A percentile compares a stretch with the other conserved stretches of the same genome.
phyloP scores from a whole-genome alignment of 1,284 basidiomycete species.

The Sanguinoderma infundibulare region DNA sequence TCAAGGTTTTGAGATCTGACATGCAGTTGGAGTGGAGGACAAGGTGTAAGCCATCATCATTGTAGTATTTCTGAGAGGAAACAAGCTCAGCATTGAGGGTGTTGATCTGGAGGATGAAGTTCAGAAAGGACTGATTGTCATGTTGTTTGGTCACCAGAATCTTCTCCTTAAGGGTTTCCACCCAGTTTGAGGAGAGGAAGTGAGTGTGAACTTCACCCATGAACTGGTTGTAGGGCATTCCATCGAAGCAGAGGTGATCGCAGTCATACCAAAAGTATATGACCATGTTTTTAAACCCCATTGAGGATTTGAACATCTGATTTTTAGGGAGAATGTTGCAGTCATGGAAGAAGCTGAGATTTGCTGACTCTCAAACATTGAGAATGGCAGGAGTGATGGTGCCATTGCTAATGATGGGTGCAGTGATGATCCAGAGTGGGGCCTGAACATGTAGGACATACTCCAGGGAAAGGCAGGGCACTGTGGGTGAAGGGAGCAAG shows the following conservation, averaged over 20 bases:
- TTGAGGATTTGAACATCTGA: not conserved
- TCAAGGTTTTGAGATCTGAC: too few relatives aligned
- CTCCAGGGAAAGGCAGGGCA: too few relatives aligned
- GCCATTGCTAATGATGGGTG: not conserved
- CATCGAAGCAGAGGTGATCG: not conserved
- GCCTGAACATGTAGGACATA: too few relatives aligned
- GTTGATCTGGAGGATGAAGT: conserved; percentile 1
- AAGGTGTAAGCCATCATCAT: not conserved
- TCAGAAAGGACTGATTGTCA: not conserved
- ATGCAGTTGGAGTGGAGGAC: too few relatives aligned
- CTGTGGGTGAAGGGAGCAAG: too few relatives aligned
- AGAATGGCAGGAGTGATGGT: not conserved
- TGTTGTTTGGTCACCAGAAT: not conserved
- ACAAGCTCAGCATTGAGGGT: conserved; percentile 2
- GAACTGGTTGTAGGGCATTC: not conserved
- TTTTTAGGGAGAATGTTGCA: not conserved
- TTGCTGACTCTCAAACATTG: not conserved
- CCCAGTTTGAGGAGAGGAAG: not conserved
- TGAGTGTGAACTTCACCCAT: not conserved
- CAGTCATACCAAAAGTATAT: conserved; percentile 1
- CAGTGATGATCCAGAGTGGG: too few relatives aligned
- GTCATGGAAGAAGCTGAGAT: not conserved
- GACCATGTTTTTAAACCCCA: not conserved
- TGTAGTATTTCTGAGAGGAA: not conserved
- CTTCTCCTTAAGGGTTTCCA: not conserved